Conservation (phyloP, 257 asterid genomes). For the Apocynum venetum region DNA sequence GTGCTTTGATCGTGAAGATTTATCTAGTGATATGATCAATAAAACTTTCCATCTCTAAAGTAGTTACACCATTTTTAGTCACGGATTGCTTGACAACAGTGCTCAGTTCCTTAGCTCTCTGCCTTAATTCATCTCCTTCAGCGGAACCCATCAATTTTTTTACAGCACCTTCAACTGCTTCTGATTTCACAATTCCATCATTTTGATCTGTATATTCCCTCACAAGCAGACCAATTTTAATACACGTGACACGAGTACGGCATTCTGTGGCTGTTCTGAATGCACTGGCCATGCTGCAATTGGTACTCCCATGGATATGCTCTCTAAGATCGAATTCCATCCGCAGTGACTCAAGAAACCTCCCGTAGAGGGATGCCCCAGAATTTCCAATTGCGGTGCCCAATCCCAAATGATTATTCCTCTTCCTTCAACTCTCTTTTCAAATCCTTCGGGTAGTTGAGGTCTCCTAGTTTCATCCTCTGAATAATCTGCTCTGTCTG, state of each 20-base stretch:
- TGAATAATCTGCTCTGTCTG: constrained; percentile 18
- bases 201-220: constrained; percentile 19
- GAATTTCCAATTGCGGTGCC: constrained; percentile 23
- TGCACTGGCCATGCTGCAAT: constrained; percentile 25
- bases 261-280: constrained; percentile 14
- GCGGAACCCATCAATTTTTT: constrained; percentile 39
- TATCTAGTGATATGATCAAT: too few species aligned
- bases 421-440: constrained; percentile 14
- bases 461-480: constrained; percentile 13
- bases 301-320: constrained; percentile 25
- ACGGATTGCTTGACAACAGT: constrained; percentile 5
- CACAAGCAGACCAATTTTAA: constrained; percentile 38
- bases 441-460: constrained; percentile 15
- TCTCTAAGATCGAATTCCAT: constrained; percentile 27
- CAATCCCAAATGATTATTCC: constrained; percentile 13
- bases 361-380: background rate
- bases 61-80: constrained; percentile 12
- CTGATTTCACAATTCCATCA: constrained; percentile 30
- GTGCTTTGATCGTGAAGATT: too few species aligned
- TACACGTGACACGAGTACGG: constrained; percentile 31
- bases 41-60: constrained; percentile 20
- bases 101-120: constrained; percentile 17
- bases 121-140: constrained; percentile 44
- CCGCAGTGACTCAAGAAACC: constrained; percentile 15
- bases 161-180: constrained; percentile 35